Conservation (phyloP, 805 yeast genomes). For the Metschnikowia anglica region DNA sequence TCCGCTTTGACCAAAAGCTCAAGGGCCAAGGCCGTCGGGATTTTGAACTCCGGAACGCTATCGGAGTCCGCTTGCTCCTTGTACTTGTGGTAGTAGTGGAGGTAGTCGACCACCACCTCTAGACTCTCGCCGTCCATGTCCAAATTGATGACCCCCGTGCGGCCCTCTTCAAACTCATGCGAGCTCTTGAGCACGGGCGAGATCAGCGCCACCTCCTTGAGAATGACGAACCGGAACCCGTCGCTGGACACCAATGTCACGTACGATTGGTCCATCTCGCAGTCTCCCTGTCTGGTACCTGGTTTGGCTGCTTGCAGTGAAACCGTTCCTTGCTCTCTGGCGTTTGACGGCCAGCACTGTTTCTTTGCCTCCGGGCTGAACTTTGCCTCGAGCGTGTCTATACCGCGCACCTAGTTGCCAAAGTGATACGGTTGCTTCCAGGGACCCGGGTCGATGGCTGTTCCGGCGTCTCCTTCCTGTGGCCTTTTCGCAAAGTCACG, state of each 20-base stretch:
- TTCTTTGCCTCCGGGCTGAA: too few species aligned
- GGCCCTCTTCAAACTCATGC: conserved; percentile 56
- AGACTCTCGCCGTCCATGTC: conserved; percentile 72
- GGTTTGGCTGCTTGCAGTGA: too few species aligned
- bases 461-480: too few species aligned
- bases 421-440: too few species aligned
- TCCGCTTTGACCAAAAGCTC: conserved; percentile 93
- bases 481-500: too few species aligned
- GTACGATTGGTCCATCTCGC: conserved; percentile 23
- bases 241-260: conserved; percentile 76
- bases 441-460: too few species aligned
- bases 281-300: neutral
- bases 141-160: conserved; percentile 53
- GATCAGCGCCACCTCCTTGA: conserved; percentile 75
- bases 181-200: conserved; percentile 56
- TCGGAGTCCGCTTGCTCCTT: conserved; percentile 49
- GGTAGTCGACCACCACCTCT: conserved; percentile 80
- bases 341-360: too few species aligned
- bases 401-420: too few species aligned
- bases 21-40: conserved; percentile 92
- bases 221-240: conserved; percentile 57
- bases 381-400: too few species aligned
- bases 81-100: conserved; percentile 72
- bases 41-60: conserved; percentile 79
- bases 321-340: too few species aligned